Conservation (phyloP, 208 protist genomes). For the Leishmania aethiopica region DNA sequence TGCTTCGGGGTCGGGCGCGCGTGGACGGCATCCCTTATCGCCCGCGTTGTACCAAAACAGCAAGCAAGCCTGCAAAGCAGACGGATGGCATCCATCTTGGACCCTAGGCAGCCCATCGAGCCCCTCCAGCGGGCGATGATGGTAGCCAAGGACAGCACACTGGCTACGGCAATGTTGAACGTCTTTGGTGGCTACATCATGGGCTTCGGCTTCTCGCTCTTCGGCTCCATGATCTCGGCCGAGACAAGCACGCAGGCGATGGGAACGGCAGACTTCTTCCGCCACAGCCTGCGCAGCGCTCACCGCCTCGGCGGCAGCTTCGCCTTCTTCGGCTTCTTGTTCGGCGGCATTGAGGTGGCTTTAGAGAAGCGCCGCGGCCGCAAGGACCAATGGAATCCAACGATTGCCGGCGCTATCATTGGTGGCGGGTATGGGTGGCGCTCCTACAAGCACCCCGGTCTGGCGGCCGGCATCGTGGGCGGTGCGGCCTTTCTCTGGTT, state of each 20-base stretch:
- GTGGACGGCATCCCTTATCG: background rate
- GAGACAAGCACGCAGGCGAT: conserved; percentile 89
- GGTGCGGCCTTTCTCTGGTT: conserved; percentile 76
- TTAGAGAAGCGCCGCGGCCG: conserved; percentile 90
- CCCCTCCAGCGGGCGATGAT: conserved; percentile 71
- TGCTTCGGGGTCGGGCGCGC: background rate
- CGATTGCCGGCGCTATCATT: conserved; percentile 68
- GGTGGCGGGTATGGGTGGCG: conserved; percentile 85
- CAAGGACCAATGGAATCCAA: conserved; percentile 89
- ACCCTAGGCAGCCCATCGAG: conserved; percentile 58
- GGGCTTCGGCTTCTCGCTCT: conserved; percentile 88
- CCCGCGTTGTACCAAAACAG: background rate
- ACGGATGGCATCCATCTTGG: conserved; percentile 63
- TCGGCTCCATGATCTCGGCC: conserved; percentile 85
- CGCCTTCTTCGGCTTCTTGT: conserved; percentile 89
- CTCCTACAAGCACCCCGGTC: conserved; percentile 78
- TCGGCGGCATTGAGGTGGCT: conserved; percentile 88
- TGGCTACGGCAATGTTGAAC: conserved; percentile 61
- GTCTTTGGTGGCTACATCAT: conserved; percentile 88
- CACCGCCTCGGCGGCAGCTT: conserved; percentile 72
- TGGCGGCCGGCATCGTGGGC: conserved; percentile 60
- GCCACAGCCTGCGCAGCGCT: conserved; percentile 70
- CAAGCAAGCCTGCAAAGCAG: background rate
- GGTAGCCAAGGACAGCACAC: conserved; percentile 60
- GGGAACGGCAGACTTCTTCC: conserved; percentile 90